Base-by-base conservation (phyloP, 202 grass and related monocot genomes). In the Setaria italica region DNA sequence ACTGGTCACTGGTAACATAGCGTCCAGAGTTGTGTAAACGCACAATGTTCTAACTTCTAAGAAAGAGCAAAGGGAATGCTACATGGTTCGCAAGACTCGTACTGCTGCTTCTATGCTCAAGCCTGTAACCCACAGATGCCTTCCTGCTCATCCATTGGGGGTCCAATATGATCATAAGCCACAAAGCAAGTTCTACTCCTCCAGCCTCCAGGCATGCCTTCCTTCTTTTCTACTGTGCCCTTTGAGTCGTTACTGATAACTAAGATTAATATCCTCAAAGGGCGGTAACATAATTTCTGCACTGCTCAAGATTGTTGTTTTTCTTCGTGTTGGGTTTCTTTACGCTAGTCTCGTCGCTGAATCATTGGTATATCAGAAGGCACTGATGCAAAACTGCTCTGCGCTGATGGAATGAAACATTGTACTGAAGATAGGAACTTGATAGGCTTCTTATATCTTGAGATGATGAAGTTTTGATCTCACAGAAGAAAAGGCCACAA, bases 71-170 rank as follows among this genome's bases (percentile, higher is more conserved):
- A 64, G 13, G 29, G 33, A 20, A 57, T 60, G 21, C 87, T 85
- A 94, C 92, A 80, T 91, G 88, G 87, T 93, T 85, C 46, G 88
- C 94, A 77, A 92, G 90, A 78, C 86, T 70, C 50, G 91, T 39
- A 91, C 92, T 3, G 92, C 90, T 16, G 85, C 89, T 85, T 94
- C 88, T 54, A 97, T 91, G 81, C 87, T 91, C 12, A 90, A 94
- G 56, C 90, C 95, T 8, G 87, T 87, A 43, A 94, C 10, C 88
- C 95, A 87, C 95, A 93, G 72, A 94, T 97, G 77, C 92, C 92
- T 84, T 90, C 94, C 51, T 92, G 86, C 17, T 58, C 2, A 6
- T 9, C 90, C 95, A 59, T 84, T 85, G 25, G 92, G 90, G 92
- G 79, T 94, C 94, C 56, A 94, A 97, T 85, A 97, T 94, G 70